phyloP scores from a whole-genome alignment of 2,329 filamentous ascomycete species.

The Meredithiella fracta region DNA sequence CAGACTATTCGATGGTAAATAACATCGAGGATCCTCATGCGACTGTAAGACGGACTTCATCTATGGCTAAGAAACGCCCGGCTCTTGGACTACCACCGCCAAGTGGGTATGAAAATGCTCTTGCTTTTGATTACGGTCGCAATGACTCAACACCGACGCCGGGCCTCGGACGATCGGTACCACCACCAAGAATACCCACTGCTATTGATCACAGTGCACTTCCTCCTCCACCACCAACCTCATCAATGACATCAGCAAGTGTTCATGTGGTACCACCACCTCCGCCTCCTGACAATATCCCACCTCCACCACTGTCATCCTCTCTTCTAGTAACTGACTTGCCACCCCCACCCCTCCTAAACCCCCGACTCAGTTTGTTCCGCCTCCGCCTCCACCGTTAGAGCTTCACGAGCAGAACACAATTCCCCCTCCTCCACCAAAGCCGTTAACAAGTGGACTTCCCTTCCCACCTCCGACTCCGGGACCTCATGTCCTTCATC shows the following conservation, averaged over 20 bases:
- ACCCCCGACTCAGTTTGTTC: background rate
- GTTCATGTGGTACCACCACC: background rate
- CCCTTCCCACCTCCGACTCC: background rate
- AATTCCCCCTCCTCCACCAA: background rate
- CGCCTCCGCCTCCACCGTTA: background rate
- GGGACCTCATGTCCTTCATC: background rate
- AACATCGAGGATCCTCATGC: background rate
- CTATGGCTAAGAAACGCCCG: background rate
- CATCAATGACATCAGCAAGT: background rate
- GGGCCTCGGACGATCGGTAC: background rate
- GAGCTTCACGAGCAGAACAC: background rate
- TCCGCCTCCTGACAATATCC: background rate
- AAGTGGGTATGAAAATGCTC: background rate
- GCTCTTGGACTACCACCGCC: background rate
- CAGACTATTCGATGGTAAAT: background rate
- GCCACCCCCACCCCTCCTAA: background rate
- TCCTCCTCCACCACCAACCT: background rate
- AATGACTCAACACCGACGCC: slow-evolving; percentile 6
- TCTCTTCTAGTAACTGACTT: background rate
- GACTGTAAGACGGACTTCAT: background rate
- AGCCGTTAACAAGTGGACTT: background rate
- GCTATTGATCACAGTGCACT: slow-evolving; percentile 1
- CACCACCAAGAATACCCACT: background rate
- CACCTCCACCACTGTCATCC: background rate
- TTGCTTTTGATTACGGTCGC: background rate